These are phyloP conservation scores for Microbotryum intermedium DNA, from an alignment of 1,284 basidiomycete species.

Conservation along the genomic window DNA sequence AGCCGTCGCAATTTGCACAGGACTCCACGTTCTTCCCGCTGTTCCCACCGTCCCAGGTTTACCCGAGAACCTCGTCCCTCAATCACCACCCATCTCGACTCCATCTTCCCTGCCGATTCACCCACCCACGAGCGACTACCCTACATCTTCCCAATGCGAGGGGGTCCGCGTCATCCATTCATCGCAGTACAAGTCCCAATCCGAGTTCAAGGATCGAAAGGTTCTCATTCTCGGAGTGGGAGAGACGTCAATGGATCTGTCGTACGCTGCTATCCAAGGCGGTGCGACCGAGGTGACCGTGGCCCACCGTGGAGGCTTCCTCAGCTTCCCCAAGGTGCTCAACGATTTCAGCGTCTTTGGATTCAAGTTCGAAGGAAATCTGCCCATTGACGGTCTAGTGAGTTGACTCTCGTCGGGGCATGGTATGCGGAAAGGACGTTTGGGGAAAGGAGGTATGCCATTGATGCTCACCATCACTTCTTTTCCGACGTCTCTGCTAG, in stretches of 20 bases:
- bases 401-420: constrained; percentile 53
- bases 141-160: constrained; percentile 8
- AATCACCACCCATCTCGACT: constrained; percentile 1
- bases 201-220: constrained; percentile 45
- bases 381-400: constrained; percentile 56
- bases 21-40: constrained; percentile 44
- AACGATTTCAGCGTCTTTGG: constrained; percentile 57
- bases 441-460: background rate
- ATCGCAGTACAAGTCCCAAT: constrained; percentile 47
- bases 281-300: constrained; percentile 50
- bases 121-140: background rate
- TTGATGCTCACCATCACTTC: background rate
- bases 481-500: background rate
- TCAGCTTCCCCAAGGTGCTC: constrained; percentile 56
- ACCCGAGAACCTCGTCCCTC: constrained; percentile 9
- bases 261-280: constrained; percentile 43
- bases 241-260: constrained; percentile 61
- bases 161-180: constrained; percentile 47
- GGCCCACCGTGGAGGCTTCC: constrained; percentile 48
- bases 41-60: constrained; percentile 47
- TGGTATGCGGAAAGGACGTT: constrained; percentile 52
- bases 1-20: constrained; percentile 47
- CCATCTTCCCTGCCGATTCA: background rate
- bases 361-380: constrained; percentile 43
- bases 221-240: constrained; percentile 57